A percentile compares a stretch with the other conserved stretches of the same genome.
phyloP scores from a whole-genome alignment of 768 basidiomycete genomes.

The Rhodotorula diobovata region DNA sequence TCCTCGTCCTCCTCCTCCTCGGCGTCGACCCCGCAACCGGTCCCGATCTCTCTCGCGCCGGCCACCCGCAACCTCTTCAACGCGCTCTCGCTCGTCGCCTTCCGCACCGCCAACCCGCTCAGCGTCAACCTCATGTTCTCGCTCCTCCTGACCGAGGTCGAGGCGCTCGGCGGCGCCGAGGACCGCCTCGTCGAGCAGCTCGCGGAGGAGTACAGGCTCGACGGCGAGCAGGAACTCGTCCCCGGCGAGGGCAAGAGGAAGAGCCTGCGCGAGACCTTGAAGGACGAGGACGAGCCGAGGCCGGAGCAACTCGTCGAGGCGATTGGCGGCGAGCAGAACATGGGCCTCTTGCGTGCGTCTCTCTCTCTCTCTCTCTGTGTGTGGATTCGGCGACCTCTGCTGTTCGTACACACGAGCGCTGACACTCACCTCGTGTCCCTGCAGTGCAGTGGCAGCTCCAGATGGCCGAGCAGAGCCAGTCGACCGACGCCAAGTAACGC shows the following conservation, averaged over 20 bases:
- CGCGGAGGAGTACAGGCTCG: constrained; percentile 22
- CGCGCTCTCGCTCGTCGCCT: neutral
- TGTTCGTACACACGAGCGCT: neutral
- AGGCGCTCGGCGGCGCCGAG: constrained; percentile 16
- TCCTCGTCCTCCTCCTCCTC: neutral
- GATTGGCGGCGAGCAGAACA: constrained; percentile 28
- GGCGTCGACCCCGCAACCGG: neutral
- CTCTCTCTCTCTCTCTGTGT: neutral
- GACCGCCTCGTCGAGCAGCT: constrained; percentile 23
- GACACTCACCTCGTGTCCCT: neutral
- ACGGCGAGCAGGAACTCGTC: neutral
- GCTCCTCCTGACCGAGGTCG: constrained; percentile 16
- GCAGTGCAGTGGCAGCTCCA: neutral
- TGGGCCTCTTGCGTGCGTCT: constrained; percentile 13
- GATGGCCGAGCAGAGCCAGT: neutral
- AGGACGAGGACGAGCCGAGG: constrained; percentile 22
- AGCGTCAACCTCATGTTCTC: constrained; percentile 31
- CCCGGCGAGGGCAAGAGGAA: neutral
- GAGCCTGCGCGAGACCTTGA: constrained; percentile 1
- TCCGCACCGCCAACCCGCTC: constrained; percentile 1
- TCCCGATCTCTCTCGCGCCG: constrained; percentile 22
- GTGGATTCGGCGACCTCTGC: neutral
- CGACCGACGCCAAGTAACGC: neutral
- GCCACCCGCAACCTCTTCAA: constrained; percentile 23
- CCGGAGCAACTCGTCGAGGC: constrained; percentile 26